Evolutionary conservation across 2,329 filamentous ascomycete species (phyloP), one percentile per base, ranked within the genome.

Genomic region (Fusarium hostae): DNA sequence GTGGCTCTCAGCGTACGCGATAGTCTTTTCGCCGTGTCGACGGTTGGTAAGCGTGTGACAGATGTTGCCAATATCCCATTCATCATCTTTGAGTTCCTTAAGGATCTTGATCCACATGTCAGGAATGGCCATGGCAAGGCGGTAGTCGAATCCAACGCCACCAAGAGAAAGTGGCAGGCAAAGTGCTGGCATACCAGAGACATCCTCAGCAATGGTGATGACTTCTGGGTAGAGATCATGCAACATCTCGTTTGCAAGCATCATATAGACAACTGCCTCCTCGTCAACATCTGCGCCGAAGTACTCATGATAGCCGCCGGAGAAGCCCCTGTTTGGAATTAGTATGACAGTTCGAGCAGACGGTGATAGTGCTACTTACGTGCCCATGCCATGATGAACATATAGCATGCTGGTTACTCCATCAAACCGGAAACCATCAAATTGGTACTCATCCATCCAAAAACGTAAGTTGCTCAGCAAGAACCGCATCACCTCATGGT

Each of bases 81-180:
- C 89, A 70, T 94, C 88, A 77, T 99, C 96, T 78, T 92, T 88
- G 80, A 94, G 90, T 83, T 99, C 96, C 82, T 99, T 99, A 68
- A 98, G 82, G 79, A 97, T 94, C 84, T 99, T 99, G 87, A 99
- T 99, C 90, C 97, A 99, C 90, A 99, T 93, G 81, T 99, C 96
- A 7, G 96, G 96, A 70, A 99, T 91, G 8, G 96, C 96, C 96
- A 99, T 99, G 60, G 95, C 95, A 35, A 99, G 89, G 74, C 96
- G 90, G 82, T 99, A 99, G 83, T 99, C 96, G 80, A 99, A 99
- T 30, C 96, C 96, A 74, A 98, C 90, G 69, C 96, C 96, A 22
- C 96, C 96, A 4, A 98, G 86, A 2, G 92, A 91, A 41, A 98
- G 85, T 10, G 93, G 90, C 40, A 99, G 82, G 81, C 96, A 98